Base-by-base conservation (phyloP, 208 protist genomes). In the Leptomonas seymouri region DNA sequence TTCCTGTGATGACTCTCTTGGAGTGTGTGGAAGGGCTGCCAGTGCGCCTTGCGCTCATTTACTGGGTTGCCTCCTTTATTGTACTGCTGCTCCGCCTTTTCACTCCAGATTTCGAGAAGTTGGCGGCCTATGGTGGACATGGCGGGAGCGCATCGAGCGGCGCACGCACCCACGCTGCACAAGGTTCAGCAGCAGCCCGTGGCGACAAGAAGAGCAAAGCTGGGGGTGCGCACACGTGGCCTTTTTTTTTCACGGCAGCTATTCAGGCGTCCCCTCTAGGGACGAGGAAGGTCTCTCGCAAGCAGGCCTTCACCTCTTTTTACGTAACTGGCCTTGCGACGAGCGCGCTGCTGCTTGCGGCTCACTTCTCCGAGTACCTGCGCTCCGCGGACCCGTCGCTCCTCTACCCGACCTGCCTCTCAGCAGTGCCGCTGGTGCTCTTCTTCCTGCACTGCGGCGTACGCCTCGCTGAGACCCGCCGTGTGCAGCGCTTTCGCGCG, bases 391-490 rank as follows among this genome's bases (percentile, higher is more conserved):
- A 1, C 18, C 28, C 3, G 1, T 9, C 15, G 20, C 28, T 6
- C 8, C 1, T 34, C 54, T 16, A 25, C 54, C 20, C 31, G 27
- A 15, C 39, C 27, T 61, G 16, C 21, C 6, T 42, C 20, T 44
- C 46, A 8, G 46, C 46, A 6, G 30, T 67, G 49, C 74, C 86
- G 2, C 56, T 86, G 23, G 1, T 71, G 25, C 71, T 85, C n/a
- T 95, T 95, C 71, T 23, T 65, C 3, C 34, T 89, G 8, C 90
- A 96, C 69, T 93, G 87, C 58, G 46, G 66, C 0, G 67, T 93
- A 20, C 87, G 90, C 9, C 70, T 93, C 6, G 50, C 53, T 49
- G 87, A 96, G 74, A 93, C 85, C 30, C 28, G 84, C 12, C 60
- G 55, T n/a, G 66, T 90, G 14, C 90, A 93, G 51, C 62, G 62